phyloP scores from a whole-genome alignment of 2,329 filamentous ascomycete species.

The Zymoseptoria pseudotritici region DNA sequence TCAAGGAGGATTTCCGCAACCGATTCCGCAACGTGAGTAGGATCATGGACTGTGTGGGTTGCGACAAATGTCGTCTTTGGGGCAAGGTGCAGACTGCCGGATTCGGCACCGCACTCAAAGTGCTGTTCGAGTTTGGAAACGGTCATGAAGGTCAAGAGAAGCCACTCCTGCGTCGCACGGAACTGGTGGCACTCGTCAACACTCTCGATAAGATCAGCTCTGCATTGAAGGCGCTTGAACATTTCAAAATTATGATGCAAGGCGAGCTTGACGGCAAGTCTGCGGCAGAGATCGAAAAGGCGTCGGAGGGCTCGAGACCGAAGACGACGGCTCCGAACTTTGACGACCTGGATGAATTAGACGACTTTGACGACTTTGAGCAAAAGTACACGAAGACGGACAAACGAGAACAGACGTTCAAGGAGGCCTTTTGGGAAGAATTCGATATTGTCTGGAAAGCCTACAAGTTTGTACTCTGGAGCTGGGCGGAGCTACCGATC shows the following conservation, averaged over 20 bases:
- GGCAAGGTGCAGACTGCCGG: slow-evolving; percentile 93
- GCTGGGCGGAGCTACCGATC: slow-evolving; percentile 52
- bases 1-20: slow-evolving; percentile 96
- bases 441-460: slow-evolving; percentile 55
- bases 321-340: slow-evolving; percentile 9
- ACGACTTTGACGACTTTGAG: slow-evolving; percentile 19
- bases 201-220: slow-evolving; percentile 82
- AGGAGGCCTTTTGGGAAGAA: slow-evolving; percentile 58
- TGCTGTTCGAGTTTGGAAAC: slow-evolving; percentile 87
- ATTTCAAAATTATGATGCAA: slow-evolving; percentile 56
- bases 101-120: slow-evolving; percentile 89
- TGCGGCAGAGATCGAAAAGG: slow-evolving; percentile 8
- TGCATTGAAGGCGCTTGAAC: slow-evolving; percentile 65
- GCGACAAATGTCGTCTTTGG: slow-evolving; percentile 97
- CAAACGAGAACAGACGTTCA: slow-evolving; percentile 37
- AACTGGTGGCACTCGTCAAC: slow-evolving; percentile 90
- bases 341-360: slow-evolving; percentile 22
- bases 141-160: slow-evolving; percentile 49
- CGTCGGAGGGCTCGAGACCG: slow-evolving; percentile 9
- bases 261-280: slow-evolving; percentile 19
- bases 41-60: slow-evolving; percentile 97
- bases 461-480: slow-evolving; percentile 57
- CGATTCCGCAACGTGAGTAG: slow-evolving; percentile 95
- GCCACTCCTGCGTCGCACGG: slow-evolving; percentile 74
- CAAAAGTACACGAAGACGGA: slow-evolving; percentile 4